Base-by-base conservation (phyloP, 1,139 yeast species). In the Petasospora rhodanensis region DNA sequence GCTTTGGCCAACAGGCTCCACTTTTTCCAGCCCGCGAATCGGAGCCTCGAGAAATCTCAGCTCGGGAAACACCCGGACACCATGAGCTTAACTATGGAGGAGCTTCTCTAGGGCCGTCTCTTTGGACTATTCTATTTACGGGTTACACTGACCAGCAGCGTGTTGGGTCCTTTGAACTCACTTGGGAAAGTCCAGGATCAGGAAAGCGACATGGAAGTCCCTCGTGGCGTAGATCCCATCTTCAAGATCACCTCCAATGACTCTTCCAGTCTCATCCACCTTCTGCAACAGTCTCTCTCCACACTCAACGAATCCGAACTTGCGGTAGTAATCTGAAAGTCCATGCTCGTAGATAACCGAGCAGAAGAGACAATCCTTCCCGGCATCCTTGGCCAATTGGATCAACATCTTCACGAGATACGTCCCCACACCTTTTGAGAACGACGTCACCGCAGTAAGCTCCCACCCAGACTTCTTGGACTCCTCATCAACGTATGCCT, bases 371-470 rank as follows among this genome's bases (percentile, higher is more conserved):
- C 43, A 32, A 14, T 37, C 18, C 5, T 41, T 42, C 1, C 37
- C 22, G 11, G 40, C 28, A 6, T 34, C 27, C 13, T 15, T 36
- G 0, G 52, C 47, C 24, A 49, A 42, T 2, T 22, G 16, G 14
- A 49, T 52, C 2, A 50, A 14, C 6, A 31, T 30, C 2, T 40
- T 32, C 13, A 70, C 51, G 17, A 74, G 38, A 7, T 43, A 40
- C 0, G 63, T 48, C 0, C 78, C 80, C 4, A 62, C 44, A 4
- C 62, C 58, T 19, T 66, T 66, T 41, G 61, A 52, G 37, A 66
- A 74, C 0, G 83, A 74, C 0, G 77, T 67, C 37, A 73, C 69
- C 2, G 70, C 71, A 0, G 82, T 74, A 4, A 76, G 37, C 40
- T 73, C 78, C 38, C 48, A 46, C 1, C 45, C 42, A 6, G 11